Evolutionary conservation across 139 green algal species (phyloP).

Genomic region (Tetraselmis striata): DNA sequence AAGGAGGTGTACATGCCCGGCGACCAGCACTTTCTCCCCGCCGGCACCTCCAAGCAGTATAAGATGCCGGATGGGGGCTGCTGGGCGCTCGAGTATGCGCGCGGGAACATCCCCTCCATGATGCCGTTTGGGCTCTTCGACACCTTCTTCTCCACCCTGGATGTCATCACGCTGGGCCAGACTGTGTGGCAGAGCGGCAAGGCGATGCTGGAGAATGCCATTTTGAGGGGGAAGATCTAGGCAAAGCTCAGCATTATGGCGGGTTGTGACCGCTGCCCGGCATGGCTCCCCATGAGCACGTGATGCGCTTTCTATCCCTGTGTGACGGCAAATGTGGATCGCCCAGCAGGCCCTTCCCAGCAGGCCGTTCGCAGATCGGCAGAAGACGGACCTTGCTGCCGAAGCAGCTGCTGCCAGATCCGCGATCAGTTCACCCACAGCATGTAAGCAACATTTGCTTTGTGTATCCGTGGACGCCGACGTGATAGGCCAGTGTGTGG

Average conservation of each 20-base stretch:
- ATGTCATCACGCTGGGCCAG: conserved; percentile 3
- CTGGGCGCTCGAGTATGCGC: conserved; percentile 12
- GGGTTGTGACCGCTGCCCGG: background rate
- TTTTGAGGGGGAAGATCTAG: conserved; percentile 7
- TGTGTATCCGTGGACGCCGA: too few relatives aligned
- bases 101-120: conserved; percentile 7
- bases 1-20: conserved; percentile 12
- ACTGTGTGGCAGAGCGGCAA: conserved; percentile 4
- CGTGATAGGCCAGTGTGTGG: too few relatives aligned
- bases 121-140: conserved; percentile 8
- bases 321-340: too few relatives aligned
- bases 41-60: conserved; percentile 4
- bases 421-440: too few relatives aligned
- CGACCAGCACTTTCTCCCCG: conserved; percentile 4
- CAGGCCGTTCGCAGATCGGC: too few relatives aligned
- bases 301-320: too few relatives aligned
- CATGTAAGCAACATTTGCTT: too few relatives aligned
- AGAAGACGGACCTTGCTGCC: too few relatives aligned
- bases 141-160: conserved; percentile 4
- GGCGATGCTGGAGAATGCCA: conserved; percentile 2
- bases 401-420: too few relatives aligned
- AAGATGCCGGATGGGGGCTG: conserved; percentile 11
- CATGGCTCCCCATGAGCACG: too few relatives aligned
- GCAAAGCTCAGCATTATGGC: too few relatives aligned
- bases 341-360: too few relatives aligned